Evolutionary conservation across 768 basidiomycete genomes (phyloP).

Genomic region (Rhodotorula paludigena): DNA sequence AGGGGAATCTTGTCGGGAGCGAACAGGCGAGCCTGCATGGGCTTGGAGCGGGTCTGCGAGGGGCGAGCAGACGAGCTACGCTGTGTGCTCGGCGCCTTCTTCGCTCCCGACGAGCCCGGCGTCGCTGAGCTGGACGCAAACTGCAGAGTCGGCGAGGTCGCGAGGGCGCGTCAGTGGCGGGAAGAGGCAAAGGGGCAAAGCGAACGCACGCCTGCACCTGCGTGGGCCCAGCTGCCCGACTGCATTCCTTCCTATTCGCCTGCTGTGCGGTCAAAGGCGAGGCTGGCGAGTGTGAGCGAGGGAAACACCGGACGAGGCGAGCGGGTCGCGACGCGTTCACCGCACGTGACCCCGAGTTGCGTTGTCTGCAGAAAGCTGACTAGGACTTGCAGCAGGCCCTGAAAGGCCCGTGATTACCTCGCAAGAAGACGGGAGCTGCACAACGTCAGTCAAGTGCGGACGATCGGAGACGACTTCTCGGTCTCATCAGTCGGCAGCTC

Average conservation of each 20-base stretch:
- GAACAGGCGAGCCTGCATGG: conserved; percentile 1
- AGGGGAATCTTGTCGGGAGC: conserved; percentile 5
- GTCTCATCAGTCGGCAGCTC: too few species aligned
- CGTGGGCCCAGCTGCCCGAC: not conserved
- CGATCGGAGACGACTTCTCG: too few species aligned
- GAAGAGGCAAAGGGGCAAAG: not conserved
- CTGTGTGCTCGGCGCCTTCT: too few species aligned
- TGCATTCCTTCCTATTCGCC: not conserved
- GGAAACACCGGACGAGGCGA: too few species aligned
- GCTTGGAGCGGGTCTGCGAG: not conserved
- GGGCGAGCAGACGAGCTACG: not conserved
- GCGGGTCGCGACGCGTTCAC: too few species aligned
- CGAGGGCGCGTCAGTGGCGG: not conserved
- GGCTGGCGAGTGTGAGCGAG: not conserved
- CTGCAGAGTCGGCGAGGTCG: not conserved
- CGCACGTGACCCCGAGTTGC: too few species aligned
- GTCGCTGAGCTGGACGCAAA: not conserved
- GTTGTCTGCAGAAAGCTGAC: too few species aligned
- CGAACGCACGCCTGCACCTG: not conserved
- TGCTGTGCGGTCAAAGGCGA: not conserved
- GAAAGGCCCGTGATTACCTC: too few species aligned
- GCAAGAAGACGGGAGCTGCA: too few species aligned
- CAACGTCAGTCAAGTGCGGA: too few species aligned
- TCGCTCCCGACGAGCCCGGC: too few species aligned
- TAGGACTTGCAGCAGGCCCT: too few species aligned